These are phyloP conservation scores for Sphaerulina populicola DNA, from an alignment of 2,329 filamentous ascomycete genomes.

Conservation along the genomic window DNA sequence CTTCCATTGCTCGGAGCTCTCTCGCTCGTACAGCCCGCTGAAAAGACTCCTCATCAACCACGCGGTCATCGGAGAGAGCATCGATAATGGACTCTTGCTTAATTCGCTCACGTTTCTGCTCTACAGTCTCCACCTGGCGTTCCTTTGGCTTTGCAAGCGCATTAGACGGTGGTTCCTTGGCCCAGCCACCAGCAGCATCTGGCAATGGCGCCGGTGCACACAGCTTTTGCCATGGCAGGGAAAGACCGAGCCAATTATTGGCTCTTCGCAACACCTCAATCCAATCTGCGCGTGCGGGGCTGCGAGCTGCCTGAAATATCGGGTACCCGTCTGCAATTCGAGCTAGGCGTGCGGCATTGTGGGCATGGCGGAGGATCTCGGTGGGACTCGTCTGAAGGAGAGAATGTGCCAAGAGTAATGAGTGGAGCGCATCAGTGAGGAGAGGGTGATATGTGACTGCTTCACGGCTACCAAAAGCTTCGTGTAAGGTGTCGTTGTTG, in stretches of 20 bases:
- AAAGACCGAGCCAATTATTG: constrained; percentile 61
- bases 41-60: constrained; percentile 59
- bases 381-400: constrained; percentile 69
- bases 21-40: constrained; percentile 54
- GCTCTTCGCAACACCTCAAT: constrained; percentile 61
- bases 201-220: constrained; percentile 47
- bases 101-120: constrained; percentile 51
- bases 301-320: constrained; percentile 64
- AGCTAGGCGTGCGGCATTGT: constrained; percentile 69
- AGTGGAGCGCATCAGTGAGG: constrained; percentile 69
- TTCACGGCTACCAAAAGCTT: constrained; percentile 47
- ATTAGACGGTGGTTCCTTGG: constrained; percentile 22
- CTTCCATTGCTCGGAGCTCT: constrained; percentile 49
- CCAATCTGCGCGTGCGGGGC: constrained; percentile 70
- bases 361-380: constrained; percentile 68
- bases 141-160: constrained; percentile 21
- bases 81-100: constrained; percentile 60
- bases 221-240: constrained; percentile 59
- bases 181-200: constrained; percentile 31
- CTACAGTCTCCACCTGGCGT: constrained; percentile 38
- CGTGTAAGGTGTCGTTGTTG: constrained; percentile 25
- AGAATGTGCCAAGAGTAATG: constrained; percentile 67
- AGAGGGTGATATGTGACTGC: constrained; percentile 73
- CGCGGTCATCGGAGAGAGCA: constrained; percentile 58
- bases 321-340: constrained; percentile 72